Conservation (phyloP, 306 rosid species). For the Glycine latifolia region DNA sequence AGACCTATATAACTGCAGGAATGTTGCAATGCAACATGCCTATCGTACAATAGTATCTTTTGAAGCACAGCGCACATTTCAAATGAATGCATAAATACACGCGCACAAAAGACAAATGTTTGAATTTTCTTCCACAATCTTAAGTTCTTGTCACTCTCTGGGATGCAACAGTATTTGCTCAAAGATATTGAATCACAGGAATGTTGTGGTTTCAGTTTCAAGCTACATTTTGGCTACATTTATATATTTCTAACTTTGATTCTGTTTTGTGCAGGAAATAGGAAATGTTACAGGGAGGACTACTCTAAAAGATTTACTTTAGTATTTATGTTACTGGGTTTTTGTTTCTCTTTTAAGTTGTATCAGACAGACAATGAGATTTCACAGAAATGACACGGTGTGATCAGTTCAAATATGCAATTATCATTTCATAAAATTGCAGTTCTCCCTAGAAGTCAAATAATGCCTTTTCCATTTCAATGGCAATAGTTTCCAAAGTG, state of each 20-base stretch:
- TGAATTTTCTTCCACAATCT: conserved; percentile 11
- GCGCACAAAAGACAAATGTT: not conserved
- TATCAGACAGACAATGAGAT: conserved; percentile 15
- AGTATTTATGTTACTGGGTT: conserved; percentile 27
- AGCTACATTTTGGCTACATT: conserved; percentile 10
- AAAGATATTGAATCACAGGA: not conserved
- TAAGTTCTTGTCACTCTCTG: not conserved
- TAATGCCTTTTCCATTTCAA: not conserved
- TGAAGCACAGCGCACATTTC: not conserved
- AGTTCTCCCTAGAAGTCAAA: not conserved
- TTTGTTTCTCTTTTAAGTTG: conserved; percentile 23
- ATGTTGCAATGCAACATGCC: no score
- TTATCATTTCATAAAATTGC: conserved; percentile 4
- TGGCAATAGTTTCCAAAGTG: not conserved
- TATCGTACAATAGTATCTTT: not conserved
- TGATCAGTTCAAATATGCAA: not conserved
- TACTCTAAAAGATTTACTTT: conserved; percentile 71
- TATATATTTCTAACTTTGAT: conserved; percentile 8
- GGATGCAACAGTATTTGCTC: conserved; percentile 30
- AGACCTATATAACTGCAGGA: not conserved
- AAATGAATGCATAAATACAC: conserved; percentile 10
- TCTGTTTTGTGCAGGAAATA: conserved; percentile 59
- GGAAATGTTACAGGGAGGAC: conserved; percentile 51
- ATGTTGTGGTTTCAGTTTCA: conserved; percentile 40
- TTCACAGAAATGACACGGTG: conserved; percentile 25